phyloP scores from a whole-genome alignment of 2,329 filamentous ascomycete species.

The Epichloe coenophiala region DNA sequence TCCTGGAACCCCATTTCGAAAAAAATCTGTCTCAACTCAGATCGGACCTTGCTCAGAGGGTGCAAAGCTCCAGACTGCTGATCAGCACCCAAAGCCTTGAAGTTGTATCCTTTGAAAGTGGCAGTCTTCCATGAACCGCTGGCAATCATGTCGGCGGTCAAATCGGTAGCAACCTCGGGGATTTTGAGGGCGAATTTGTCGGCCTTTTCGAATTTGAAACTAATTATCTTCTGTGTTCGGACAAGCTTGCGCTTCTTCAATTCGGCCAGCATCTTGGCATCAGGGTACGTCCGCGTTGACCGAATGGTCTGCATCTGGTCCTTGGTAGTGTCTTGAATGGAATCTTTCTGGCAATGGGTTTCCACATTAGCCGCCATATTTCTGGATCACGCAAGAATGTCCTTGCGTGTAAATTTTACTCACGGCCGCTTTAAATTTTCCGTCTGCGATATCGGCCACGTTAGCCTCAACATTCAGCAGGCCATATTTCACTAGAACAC shows the following conservation, averaged over 20 bases:
- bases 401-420: background rate
- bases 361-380: background rate
- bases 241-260: constrained; percentile 88
- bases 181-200: constrained; percentile 81
- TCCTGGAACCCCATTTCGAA: constrained; percentile 98
- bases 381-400: background rate
- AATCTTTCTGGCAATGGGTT: constrained; percentile 36
- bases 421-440: constrained; percentile 6
- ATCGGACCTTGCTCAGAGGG: constrained; percentile 83
- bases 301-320: constrained; percentile 64
- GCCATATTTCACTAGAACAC: background rate
- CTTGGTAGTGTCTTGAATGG: constrained; percentile 67
- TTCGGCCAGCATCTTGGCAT: constrained; percentile 66
- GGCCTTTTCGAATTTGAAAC: constrained; percentile 74
- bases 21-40: constrained; percentile 96
- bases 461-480: constrained; percentile 1
- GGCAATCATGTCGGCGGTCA: constrained; percentile 85
- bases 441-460: constrained; percentile 3
- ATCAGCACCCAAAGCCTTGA: constrained; percentile 55
- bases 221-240: constrained; percentile 68
- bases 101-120: constrained; percentile 70
- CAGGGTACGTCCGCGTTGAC: constrained; percentile 49
- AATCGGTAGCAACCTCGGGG: constrained; percentile 83
- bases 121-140: constrained; percentile 86
- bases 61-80: constrained; percentile 49